Evolutionary conservation across 2,329 filamentous ascomycete genomes (phyloP), one percentile per base, ranked within the genome.

Genomic region (Penicillium sp.): DNA sequence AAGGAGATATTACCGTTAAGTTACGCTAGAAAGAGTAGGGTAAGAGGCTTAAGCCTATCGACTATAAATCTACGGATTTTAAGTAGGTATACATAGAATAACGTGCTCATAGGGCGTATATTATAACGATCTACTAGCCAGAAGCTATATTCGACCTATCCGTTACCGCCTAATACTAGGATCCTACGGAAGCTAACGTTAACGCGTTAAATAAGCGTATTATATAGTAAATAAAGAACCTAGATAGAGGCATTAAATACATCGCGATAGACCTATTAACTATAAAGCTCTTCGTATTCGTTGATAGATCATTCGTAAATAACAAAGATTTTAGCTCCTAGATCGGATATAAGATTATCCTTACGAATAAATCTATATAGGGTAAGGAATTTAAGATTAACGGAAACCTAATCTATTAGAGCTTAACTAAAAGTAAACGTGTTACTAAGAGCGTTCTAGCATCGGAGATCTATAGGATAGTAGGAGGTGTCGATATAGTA

Each of bases 271-370:
- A 47, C 15, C 44, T 47, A 3, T 47, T 13, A 47, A 47, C 42
- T 47, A 13, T 19, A 47, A 47, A 47, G 42, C 42, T 47, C n/a
- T 47, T 47, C 42, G 42, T 47, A 47, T 47, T 47, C 13, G 42
- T 47, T 22, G 44, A 47, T 47, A 15, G 44, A 4, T 47, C 24
- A 47, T 47, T 47, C 44, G 44, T 22, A 3, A 47, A 47, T 15
- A 47, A 47, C 24, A 47, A 47, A 47, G 44, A 47, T 47, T 47
- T 47, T 6, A 47, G 44, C 44, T 47, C 44, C 44, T 15, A 47
- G 44, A 47, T 47, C 13, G 24, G 44, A 47, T 47, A 47, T 26
- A 15, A 47, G 19, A 47, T 47, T 4, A 24, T 47, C 15, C 44
- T 47, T 22, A 22, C 44, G 26, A 47, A 47, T 22, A 22, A 47